Conservation (phyloP, 2,329 filamentous ascomycete genomes). For the Acrocalymma vagum region DNA sequence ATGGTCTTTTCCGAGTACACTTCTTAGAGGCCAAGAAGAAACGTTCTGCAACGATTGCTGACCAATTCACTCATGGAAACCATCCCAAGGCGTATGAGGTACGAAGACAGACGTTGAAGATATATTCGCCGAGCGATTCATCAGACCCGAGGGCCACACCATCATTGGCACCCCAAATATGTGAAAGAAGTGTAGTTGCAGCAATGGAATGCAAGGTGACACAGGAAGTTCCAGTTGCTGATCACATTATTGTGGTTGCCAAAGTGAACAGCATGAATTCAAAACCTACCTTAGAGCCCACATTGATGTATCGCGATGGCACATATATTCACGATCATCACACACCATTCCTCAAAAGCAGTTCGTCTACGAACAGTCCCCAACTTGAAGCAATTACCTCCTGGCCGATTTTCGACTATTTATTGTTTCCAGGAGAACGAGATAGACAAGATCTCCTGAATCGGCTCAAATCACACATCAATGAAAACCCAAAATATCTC, state of each 20-base stretch:
- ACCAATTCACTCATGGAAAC: conserved; percentile 41
- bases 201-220: conserved; percentile 46
- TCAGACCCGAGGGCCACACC: conserved; percentile 2
- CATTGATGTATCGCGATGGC: conserved; percentile 39
- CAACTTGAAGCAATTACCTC: neutral
- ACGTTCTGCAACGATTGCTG: conserved; percentile 37
- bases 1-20: conserved; percentile 58
- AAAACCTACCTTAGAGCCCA: conserved; percentile 5
- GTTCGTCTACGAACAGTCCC: conserved; percentile 3
- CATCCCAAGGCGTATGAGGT: conserved; percentile 26
- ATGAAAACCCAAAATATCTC: conserved; percentile 12
- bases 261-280: conserved; percentile 37
- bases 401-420: conserved; percentile 20
- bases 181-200: conserved; percentile 27
- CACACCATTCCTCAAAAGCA: too few species aligned
- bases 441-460: conserved; percentile 25
- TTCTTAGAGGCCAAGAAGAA: conserved; percentile 49
- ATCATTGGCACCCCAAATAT: conserved; percentile 26
- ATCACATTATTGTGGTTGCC: conserved; percentile 59
- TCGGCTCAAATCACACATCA: conserved; percentile 23
- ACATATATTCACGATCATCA: conserved; percentile 24
- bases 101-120: conserved; percentile 15
- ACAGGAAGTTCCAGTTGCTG: conserved; percentile 50
- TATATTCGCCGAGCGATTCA: conserved; percentile 15
- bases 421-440: conserved; percentile 26